Evolutionary conservation across 345 rosid species (phyloP).

Genomic region (Eucalyptus curtisii): DNA sequence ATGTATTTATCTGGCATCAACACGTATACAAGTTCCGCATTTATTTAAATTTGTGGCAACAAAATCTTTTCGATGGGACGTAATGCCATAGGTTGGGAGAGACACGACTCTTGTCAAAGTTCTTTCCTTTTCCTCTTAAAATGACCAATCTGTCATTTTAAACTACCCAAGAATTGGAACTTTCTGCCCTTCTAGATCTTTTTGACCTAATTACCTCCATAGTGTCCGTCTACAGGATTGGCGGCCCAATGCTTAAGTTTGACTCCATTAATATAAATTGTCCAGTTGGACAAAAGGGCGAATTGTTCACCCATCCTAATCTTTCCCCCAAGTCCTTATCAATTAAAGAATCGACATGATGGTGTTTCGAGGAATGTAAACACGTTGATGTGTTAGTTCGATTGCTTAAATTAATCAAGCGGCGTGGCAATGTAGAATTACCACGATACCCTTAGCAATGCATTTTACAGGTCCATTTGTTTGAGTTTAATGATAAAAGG

Average conservation of each 20-base stretch:
- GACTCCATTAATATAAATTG: neutral
- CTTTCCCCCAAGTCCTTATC: neutral
- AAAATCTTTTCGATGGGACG: neutral
- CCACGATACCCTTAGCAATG: neutral
- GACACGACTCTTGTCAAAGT: neutral
- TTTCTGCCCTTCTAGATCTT: neutral
- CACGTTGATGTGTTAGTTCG: neutral
- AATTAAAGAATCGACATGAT: neutral
- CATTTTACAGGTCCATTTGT: neutral
- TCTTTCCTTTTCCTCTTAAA: neutral
- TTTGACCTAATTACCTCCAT: neutral
- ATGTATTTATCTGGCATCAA: fast-evolving
- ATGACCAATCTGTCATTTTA: neutral
- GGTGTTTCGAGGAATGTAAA: neutral
- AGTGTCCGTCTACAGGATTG: neutral
- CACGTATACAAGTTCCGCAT: neutral
- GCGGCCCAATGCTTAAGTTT: neutral
- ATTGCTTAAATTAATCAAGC: neutral
- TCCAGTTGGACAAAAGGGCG: neutral
- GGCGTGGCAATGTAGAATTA: neutral
- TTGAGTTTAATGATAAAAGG: neutral
- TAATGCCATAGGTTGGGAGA: neutral
- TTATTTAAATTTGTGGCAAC: neutral
- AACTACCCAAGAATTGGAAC: neutral
- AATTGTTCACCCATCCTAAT: neutral